Conservation (phyloP, 2,329 filamentous ascomycete species). For the Purpureocillium takamizusanense region DNA sequence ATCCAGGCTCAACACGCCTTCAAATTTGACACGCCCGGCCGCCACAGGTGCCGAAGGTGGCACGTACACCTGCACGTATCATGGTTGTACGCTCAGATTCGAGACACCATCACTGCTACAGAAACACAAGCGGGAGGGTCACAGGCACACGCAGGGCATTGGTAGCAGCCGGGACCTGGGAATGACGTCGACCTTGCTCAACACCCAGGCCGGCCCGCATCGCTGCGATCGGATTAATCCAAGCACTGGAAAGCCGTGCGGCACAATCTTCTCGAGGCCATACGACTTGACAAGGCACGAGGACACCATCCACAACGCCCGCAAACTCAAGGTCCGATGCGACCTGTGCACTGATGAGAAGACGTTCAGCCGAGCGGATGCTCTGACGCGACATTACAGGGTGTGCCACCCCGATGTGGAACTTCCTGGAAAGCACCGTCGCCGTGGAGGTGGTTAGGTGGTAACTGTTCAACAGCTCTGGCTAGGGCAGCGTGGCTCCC, state of each 20-base stretch:
- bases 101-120: constrained; percentile 80
- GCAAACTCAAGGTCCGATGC: constrained; percentile 91
- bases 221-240: constrained; percentile 90
- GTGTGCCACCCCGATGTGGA: constrained; percentile 88
- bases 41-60: constrained; percentile 67
- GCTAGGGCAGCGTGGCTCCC: too few relatives aligned
- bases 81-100: constrained; percentile 81
- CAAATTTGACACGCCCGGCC: constrained; percentile 40
- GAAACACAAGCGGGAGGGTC: constrained; percentile 91
- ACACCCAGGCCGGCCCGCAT: constrained; percentile 88
- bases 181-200: constrained; percentile 50
- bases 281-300: constrained; percentile 96
- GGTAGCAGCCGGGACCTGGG: constrained; percentile 17
- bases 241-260: constrained; percentile 89
- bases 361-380: constrained; percentile 92
- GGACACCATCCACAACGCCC: constrained; percentile 91
- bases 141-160: constrained; percentile 60
- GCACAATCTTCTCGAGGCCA: constrained; percentile 85
- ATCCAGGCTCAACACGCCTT: constrained; percentile 21
- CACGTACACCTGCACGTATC: constrained; percentile 94
- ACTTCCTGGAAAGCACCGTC: constrained; percentile 57
- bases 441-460: constrained; percentile 15
- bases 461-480: constrained; percentile 6
- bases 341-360: constrained; percentile 92
- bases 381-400: constrained; percentile 85